Base-by-base conservation (phyloP, 495 filamentous ascomycete species). In the Aspergillus olivimuriae region DNA sequence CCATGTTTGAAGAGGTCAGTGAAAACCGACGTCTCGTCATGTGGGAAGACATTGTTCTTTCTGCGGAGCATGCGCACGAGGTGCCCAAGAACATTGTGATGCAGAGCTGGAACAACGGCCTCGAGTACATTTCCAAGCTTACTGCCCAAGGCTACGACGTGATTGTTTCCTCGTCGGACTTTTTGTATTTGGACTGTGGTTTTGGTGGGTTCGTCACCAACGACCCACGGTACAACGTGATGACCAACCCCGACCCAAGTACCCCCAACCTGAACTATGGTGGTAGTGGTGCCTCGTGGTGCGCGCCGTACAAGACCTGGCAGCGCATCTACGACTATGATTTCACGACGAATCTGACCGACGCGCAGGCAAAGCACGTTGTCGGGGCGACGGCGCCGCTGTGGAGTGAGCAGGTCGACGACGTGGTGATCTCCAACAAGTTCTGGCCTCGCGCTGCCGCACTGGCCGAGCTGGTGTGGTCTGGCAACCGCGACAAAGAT, bases 291-390 rank as follows among this genome's bases (percentile, higher is more conserved):
- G 75, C 74, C n/a, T 70, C 65, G 44, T 79, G 75, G 75, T 79
- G 75, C 50, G 73, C 66, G 0, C 75, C 75, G 0, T 79, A 79
- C 62, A 79, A 79, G 53, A 75, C 73, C 48, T 79, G 75, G 75
- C 75, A 79, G 49, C 72, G 75, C 14, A 76, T 79, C 58, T 79
- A 79, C 60, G 72, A 76, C 60, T 79, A 69, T 55, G 75, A 79
- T 44, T 79, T 79, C 55, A 73, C 73, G 10, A 41, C 50, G 16
- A 71, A 72, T 45, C 68, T 79, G 16, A 73, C 72, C 18, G 50
- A 43, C 2, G 42, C 55, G 0, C 65, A 79, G 44, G 63, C 63
- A 1, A 48, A 60, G 30, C 74, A 73, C 42, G 43, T 79, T 31
- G 54, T 75, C 20, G 75, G 75, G 24, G 73, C 68, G 15, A 62